phyloP scores from a whole-genome alignment of 192 early-diverging fungal species.

The Coemansia sp. region DNA sequence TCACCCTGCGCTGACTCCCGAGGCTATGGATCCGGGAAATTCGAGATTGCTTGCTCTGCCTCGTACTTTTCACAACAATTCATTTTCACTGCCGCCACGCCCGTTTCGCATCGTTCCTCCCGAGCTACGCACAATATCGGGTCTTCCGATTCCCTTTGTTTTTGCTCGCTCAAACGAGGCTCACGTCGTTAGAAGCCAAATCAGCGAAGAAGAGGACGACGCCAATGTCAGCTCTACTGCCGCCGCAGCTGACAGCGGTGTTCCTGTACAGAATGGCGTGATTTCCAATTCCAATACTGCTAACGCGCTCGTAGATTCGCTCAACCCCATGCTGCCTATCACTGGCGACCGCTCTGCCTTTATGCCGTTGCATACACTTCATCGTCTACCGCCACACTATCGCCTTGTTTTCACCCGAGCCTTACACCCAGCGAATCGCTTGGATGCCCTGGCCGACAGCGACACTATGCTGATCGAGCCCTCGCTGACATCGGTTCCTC shows the following conservation, averaged over 20 bases:
- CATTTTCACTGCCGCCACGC: not conserved
- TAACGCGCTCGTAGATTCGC: slow-evolving; percentile 6
- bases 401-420: slow-evolving; percentile 42
- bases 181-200: slow-evolving; percentile 2
- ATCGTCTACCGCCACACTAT: slow-evolving; percentile 43
- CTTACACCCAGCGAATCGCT: slow-evolving; percentile 31
- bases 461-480: slow-evolving; percentile 34
- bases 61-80: not conserved
- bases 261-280: not conserved
- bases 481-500: slow-evolving; percentile 42
- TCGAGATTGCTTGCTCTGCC: not conserved
- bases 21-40: slow-evolving; percentile 11
- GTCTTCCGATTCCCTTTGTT: slow-evolving; percentile 27
- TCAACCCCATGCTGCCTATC: slow-evolving; percentile 21
- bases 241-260: not conserved
- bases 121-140: not conserved
- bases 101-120: slow-evolving; percentile 2
- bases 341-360: slow-evolving; percentile 8
- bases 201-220: not conserved
- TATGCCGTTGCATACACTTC: slow-evolving; percentile 34
- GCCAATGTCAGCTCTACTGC: not conserved
- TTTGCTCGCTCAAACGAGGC: slow-evolving; percentile 13
- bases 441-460: slow-evolving; percentile 38
- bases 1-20: slow-evolving; percentile 4
- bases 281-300: not conserved